Evolutionary conservation across 2,329 filamentous ascomycete genomes (phyloP).

Genomic region (Leptosphaerulina australis): DNA sequence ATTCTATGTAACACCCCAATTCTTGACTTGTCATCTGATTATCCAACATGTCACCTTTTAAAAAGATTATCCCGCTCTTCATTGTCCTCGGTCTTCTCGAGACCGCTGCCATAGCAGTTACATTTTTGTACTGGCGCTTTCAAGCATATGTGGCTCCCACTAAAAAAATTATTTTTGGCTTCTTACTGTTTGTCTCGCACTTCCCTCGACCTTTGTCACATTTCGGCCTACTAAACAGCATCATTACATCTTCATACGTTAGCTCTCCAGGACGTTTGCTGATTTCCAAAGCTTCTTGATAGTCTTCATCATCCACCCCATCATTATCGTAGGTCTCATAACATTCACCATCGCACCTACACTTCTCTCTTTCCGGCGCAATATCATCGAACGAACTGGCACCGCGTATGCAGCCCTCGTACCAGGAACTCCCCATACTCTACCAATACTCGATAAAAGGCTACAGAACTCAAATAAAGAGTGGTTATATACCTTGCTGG

Average conservation of each 20-base stretch:
- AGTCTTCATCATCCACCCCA: slow-evolving; percentile 3
- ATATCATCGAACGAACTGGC: background rate
- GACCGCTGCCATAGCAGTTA: background rate
- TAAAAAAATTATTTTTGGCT: background rate
- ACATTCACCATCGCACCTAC: slow-evolving; percentile 12
- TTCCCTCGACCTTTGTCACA: background rate
- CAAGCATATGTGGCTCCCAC: background rate
- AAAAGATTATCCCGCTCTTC: background rate
- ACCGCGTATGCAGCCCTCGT: background rate
- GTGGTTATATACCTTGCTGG: background rate
- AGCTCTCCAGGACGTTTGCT: too few species aligned
- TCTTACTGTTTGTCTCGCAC: background rate
- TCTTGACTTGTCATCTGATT: background rate
- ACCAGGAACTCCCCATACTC: background rate
- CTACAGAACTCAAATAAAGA: background rate
- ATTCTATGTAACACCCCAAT: background rate
- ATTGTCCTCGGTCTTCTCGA: slow-evolving; percentile 5
- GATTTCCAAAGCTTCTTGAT: background rate
- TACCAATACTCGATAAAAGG: background rate
- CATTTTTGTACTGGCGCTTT: slow-evolving; percentile 5
- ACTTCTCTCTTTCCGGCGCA: slow-evolving; percentile 1
- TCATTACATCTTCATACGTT: too few species aligned
- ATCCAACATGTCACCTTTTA: background rate
- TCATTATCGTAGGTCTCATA: slow-evolving; percentile 1
- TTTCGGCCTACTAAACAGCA: background rate